Evolutionary conservation across 371 early-diverging fungal species (phyloP).

Genomic region (Lichtheimia corymbifera): DNA sequence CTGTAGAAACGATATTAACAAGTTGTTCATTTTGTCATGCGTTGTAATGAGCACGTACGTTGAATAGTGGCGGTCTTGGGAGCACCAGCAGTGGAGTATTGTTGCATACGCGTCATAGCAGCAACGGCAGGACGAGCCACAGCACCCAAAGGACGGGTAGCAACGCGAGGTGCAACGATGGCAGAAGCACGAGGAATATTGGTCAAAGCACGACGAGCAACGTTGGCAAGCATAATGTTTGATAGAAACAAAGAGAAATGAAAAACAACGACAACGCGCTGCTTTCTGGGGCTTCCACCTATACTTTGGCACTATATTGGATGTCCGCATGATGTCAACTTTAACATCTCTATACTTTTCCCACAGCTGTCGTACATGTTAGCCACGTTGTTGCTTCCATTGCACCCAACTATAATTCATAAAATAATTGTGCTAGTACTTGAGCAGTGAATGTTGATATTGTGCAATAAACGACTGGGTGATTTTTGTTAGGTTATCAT

Average conservation of each 20-base stretch:
- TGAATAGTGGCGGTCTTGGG: slow-evolving; percentile 20
- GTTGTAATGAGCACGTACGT: slow-evolving; percentile 7
- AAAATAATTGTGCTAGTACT: not conserved
- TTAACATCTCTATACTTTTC: not conserved
- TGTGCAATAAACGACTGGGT: not conserved
- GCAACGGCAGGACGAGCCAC: slow-evolving; percentile 2
- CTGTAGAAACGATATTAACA: slow-evolving; percentile 15
- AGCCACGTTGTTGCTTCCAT: not conserved
- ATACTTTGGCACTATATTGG: not conserved
- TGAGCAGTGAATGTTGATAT: not conserved
- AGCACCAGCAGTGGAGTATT: slow-evolving; percentile 13
- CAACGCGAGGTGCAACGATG: slow-evolving; percentile 7
- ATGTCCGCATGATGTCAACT: not conserved
- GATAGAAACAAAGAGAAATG: not conserved
- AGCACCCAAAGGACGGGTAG: slow-evolving; percentile 5
- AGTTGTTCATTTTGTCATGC: not conserved
- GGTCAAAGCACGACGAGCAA: not conserved
- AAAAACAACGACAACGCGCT: not conserved
- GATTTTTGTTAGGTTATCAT: not conserved
- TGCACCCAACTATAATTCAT: not conserved
- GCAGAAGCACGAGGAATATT: not conserved
- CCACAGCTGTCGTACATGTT: not conserved
- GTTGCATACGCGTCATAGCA: not conserved
- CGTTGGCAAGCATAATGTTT: not conserved
- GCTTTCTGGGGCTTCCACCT: not conserved